A percentile compares a stretch with the other conserved stretches of the same genome.
Evolutionary conservation across 2,329 filamentous ascomycete species (phyloP).

Genomic region (Lanzia echinophila): DNA sequence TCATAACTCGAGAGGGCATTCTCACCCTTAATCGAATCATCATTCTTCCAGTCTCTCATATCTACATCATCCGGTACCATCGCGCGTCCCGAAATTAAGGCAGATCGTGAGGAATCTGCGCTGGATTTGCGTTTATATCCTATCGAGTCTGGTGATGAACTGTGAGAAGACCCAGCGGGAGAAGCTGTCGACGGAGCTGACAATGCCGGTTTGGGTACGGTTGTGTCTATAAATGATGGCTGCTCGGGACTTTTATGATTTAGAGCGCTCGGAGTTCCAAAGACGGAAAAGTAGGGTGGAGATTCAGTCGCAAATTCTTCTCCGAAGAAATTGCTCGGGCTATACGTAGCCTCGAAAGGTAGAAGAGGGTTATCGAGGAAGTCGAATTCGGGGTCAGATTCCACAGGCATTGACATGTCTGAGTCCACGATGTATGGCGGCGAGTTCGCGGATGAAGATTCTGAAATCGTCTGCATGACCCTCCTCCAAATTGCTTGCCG

Average conservation of each 20-base stretch:
- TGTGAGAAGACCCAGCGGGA: constrained; percentile 37
- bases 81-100: constrained; percentile 35
- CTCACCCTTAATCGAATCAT: constrained; percentile 32
- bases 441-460: constrained; percentile 26
- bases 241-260: constrained; percentile 13
- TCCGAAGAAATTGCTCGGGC: constrained; percentile 27
- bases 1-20: constrained; percentile 35
- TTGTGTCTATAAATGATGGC: constrained; percentile 3
- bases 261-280: constrained; percentile 22
- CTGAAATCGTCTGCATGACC: constrained; percentile 25
- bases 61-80: constrained; percentile 39
- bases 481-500: constrained; percentile 7
- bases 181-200: constrained; percentile 29
- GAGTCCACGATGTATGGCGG: constrained; percentile 32
- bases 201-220: constrained; percentile 1
- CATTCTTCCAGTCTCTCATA: constrained; percentile 39
- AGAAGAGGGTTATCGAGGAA: constrained; percentile 31
- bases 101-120: constrained; percentile 41
- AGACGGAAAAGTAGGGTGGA: constrained; percentile 21
- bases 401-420: constrained; percentile 30
- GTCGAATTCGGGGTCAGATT: constrained; percentile 32
- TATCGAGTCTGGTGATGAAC: constrained; percentile 47
- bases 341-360: constrained; percentile 25
- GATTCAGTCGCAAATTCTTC: constrained; percentile 25
- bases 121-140: constrained; percentile 43